phyloP scores from a whole-genome alignment of 306 rosid genomes.

The Corylus avellana region DNA sequence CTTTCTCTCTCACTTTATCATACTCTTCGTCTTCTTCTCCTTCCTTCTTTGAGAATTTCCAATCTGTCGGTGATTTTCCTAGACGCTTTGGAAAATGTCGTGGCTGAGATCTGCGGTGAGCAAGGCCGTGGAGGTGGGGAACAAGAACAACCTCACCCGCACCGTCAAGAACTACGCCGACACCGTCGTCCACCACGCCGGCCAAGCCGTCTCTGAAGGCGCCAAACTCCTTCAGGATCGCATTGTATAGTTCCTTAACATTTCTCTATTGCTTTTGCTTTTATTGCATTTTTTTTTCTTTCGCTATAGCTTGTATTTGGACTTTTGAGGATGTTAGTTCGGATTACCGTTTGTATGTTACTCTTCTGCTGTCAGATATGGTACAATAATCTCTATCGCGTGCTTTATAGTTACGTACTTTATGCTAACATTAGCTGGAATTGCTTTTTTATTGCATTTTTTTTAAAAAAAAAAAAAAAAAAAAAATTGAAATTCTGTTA shows the following conservation, averaged over 20 bases:
- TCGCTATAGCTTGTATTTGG: background rate
- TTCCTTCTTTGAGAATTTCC: background rate
- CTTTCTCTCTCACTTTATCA: background rate
- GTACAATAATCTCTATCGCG: background rate
- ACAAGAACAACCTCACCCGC: conserved; percentile 90
- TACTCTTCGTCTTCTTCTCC: background rate
- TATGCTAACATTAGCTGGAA: conserved; percentile 15
- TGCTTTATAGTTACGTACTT: background rate
- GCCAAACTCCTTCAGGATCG: conserved; percentile 95
- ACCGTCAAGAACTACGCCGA: conserved; percentile 96
- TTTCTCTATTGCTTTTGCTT: background rate
- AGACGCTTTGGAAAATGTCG: conserved; percentile 44
- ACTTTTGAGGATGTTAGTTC: background rate
- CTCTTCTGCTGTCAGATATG: background rate
- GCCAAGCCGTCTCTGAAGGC: conserved; percentile 95
- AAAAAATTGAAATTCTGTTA: no score
- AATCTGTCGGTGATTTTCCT: background rate
- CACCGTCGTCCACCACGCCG: conserved; percentile 95
- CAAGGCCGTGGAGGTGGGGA: conserved; percentile 95
- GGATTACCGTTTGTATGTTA: background rate
- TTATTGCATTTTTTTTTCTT: background rate
- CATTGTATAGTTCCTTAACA: conserved; percentile 50
- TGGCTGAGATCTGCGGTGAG: conserved; percentile 95
- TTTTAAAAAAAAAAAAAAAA: no score
- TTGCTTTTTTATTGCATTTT: background rate